Evolutionary conservation across 2,329 filamentous ascomycete genomes (phyloP).

Genomic region (Orbilia oligospora): DNA sequence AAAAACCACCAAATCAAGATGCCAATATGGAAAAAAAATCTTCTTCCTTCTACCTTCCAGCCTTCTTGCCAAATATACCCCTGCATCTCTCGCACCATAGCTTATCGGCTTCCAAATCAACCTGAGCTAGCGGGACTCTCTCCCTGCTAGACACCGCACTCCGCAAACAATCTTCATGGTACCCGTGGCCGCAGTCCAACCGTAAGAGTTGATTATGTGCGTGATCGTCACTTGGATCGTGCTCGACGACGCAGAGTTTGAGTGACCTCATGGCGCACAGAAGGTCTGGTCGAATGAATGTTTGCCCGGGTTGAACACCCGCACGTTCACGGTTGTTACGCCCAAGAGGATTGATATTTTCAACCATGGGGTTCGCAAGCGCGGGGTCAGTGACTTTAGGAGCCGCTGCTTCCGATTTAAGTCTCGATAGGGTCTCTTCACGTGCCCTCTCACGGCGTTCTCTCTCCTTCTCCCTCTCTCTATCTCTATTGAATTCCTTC

Average conservation of each 20-base stretch:
- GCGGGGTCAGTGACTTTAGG: constrained; percentile 44
- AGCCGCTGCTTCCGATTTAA: constrained; percentile 18
- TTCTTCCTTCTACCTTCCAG: constrained; percentile 38
- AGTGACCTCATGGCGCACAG: constrained; percentile 48
- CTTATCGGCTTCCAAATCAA: constrained; percentile 56
- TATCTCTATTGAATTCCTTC: constrained; percentile 28
- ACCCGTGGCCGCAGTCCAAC: constrained; percentile 63
- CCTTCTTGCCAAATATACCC: constrained; percentile 50
- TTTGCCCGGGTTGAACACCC: constrained; percentile 54
- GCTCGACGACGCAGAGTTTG: constrained; percentile 41
- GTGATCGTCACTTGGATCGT: constrained; percentile 39
- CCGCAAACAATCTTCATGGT: constrained; percentile 62
- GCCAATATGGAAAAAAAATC: not conserved
- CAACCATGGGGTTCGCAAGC: constrained; percentile 50
- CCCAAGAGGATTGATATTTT: constrained; percentile 38
- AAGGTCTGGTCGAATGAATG: constrained; percentile 56
- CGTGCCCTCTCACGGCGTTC: constrained; percentile 32
- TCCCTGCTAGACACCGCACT: constrained; percentile 42
- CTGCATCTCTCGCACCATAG: constrained; percentile 58
- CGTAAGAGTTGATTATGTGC: constrained; percentile 58
- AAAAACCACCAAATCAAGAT: not conserved
- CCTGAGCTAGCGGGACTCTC: constrained; percentile 41
- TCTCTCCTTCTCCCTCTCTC: constrained; percentile 22
- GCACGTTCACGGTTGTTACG: constrained; percentile 39
- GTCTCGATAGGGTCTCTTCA: constrained; percentile 27